Base-by-base conservation (phyloP, 2,329 filamentous ascomycete species). In the Fusarium euwallaceae region DNA sequence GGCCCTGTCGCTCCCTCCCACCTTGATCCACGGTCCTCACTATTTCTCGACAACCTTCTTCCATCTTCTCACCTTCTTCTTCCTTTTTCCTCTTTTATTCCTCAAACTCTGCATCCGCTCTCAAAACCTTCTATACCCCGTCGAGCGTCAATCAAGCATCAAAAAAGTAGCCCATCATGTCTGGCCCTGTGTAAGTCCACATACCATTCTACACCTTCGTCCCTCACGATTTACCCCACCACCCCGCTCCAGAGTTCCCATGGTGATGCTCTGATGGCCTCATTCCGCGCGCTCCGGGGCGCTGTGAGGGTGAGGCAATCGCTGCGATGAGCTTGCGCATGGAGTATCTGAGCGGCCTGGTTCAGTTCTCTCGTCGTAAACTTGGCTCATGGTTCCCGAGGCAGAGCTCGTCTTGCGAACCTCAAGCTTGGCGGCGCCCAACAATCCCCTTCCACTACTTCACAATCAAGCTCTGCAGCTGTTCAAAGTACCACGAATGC, bases 341-440 rank as follows among this genome's bases (percentile, higher is more conserved):
- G 62, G 64, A 59, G 61, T 60, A 39, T 34, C 53, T 34, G 24
- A n/a, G 60, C 20, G 60, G 39, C 61, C 45, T 29, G 45, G 45
- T 45, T 53, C 48, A 29, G 48, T 7, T 53, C 43, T 43, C 60
- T n/a, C 60, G 48, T 75, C 81, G 78, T 78, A 76, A 68, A 73
- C 78, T 80, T 80, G 81, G 83, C 82, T 84, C 80, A 83, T 84
- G 73, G 61, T 77, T 72, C 78, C 78, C 75, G 80, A 79, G 72
- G 75, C 87, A 94, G 92, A 88, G 92, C 92, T 86, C 93, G 92
- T 86, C 89, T 94, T 81, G 91, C 92, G 84, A 92, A 89, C 87
- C 90, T 93, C 84, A 89, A 91, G 87, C 88, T 93, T 85, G 91
- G 92, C 85, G 90, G 88, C 84, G 86, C 87, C 86, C 86, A 86